These are phyloP conservation scores for Dujonia santamariae DNA, from an alignment of 1,139 yeast genomes.

Conservation along the genomic window DNA sequence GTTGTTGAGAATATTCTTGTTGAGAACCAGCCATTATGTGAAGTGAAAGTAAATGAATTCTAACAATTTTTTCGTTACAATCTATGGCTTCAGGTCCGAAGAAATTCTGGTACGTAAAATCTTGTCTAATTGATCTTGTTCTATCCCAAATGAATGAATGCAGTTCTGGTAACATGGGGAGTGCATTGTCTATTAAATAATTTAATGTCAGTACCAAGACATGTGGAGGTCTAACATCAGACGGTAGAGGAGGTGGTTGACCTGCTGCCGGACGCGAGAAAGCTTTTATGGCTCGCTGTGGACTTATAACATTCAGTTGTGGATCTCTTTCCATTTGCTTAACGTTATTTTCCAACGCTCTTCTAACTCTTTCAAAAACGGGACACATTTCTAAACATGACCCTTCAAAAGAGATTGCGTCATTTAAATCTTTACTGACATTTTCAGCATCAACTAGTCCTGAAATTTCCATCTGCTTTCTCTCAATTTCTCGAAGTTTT, in stretches of 20 bases:
- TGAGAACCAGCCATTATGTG: slow-evolving; percentile 83
- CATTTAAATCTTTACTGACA: slow-evolving; percentile 73
- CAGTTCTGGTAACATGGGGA: slow-evolving; percentile 72
- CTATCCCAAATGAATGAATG: slow-evolving; percentile 98
- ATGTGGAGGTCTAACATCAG: slow-evolving; percentile 94
- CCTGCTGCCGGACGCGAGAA: slow-evolving; percentile 98
- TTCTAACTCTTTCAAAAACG: slow-evolving; percentile 81
- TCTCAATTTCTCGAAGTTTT: slow-evolving; percentile 71
- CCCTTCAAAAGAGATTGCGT: slow-evolving; percentile 86
- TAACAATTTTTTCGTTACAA: slow-evolving; percentile 87
- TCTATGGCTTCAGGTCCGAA: slow-evolving; percentile 92
- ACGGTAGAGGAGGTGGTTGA: slow-evolving; percentile 95
- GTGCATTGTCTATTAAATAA: slow-evolving; percentile 61
- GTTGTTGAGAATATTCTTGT: slow-evolving; percentile 85
- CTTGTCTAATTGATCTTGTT: slow-evolving; percentile 96
- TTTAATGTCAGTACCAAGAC: slow-evolving; percentile 63
- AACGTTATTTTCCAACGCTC: slow-evolving; percentile 86
- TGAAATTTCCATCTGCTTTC: slow-evolving; percentile 73
- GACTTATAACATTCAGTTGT: slow-evolving; percentile 58
- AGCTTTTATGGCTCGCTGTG: slow-evolving; percentile 75
- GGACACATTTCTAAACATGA: slow-evolving; percentile 96
- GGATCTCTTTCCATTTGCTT: slow-evolving; percentile 74
- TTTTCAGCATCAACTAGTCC: slow-evolving; percentile 91
- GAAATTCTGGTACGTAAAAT: slow-evolving; percentile 92
- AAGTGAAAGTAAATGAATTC: slow-evolving; percentile 78